Conservation (phyloP, 2,329 filamentous ascomycete species). For the Verticillium longisporum region DNA sequence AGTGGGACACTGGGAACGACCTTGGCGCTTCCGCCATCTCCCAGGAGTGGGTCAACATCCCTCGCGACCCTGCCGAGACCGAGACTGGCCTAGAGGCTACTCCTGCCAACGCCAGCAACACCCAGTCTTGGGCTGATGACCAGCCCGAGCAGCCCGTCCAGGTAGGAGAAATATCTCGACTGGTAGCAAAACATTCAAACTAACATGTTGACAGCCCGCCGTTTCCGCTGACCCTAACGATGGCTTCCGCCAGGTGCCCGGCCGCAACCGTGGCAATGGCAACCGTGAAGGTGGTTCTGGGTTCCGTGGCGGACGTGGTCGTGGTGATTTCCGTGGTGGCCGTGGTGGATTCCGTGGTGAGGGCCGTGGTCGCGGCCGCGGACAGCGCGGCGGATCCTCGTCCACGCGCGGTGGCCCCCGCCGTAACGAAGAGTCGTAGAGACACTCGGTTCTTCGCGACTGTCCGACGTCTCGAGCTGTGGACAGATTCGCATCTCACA, state of each 20-base stretch:
- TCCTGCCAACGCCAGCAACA: slow-evolving; percentile 42
- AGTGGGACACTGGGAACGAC: slow-evolving; percentile 52
- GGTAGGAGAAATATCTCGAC: slow-evolving; percentile 23
- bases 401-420: slow-evolving; percentile 25
- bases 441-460: slow-evolving; percentile 1
- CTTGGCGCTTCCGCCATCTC: slow-evolving; percentile 33
- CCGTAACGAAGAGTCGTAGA: slow-evolving; percentile 32
- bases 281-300: slow-evolving; percentile 40
- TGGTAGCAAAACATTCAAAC: neutral
- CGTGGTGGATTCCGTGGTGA: slow-evolving; percentile 42
- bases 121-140: slow-evolving; percentile 78
- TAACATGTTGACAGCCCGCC: slow-evolving; percentile 20
- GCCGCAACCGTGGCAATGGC: slow-evolving; percentile 49
- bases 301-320: slow-evolving; percentile 34
- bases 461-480: neutral
- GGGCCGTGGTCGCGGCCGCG: slow-evolving; percentile 34
- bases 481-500: slow-evolving; percentile 14
- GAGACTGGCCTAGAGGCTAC: slow-evolving; percentile 58
- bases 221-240: slow-evolving; percentile 42
- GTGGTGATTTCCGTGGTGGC: slow-evolving; percentile 40
- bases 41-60: slow-evolving; percentile 63
- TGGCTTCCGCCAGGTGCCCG: slow-evolving; percentile 66
- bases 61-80: slow-evolving; percentile 64
- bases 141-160: slow-evolving; percentile 48
- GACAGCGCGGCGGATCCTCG: slow-evolving; percentile 23